A percentile compares a stretch with the other conserved stretches of the same genome.
Conservation (phyloP, 2,329 filamentous ascomycete species). For the Dothideomycetes sp. region DNA sequence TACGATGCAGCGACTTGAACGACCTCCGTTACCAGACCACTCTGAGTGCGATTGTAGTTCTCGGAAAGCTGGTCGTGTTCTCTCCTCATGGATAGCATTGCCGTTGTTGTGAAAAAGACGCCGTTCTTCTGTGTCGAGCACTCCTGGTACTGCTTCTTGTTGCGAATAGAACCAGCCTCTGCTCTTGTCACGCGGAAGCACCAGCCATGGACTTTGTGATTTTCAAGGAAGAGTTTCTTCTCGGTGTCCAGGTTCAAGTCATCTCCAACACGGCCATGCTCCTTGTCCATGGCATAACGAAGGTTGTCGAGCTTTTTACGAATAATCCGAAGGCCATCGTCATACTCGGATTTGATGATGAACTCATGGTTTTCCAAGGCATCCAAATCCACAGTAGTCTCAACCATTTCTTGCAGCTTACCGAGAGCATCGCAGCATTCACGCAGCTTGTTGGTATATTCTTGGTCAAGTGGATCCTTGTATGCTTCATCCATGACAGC, state of each 20-base stretch:
- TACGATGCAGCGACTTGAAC: constrained; percentile 91
- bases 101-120: constrained; percentile 90
- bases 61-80: constrained; percentile 91
- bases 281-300: constrained; percentile 69
- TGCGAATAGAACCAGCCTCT: constrained; percentile 87
- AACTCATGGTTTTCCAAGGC: constrained; percentile 96
- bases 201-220: constrained; percentile 91
- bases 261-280: constrained; percentile 65
- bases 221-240: constrained; percentile 97
- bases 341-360: constrained; percentile 97
- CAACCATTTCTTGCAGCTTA: constrained; percentile 94
- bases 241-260: constrained; percentile 89
- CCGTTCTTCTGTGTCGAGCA: constrained; percentile 98
- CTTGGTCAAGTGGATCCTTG: constrained; percentile 71
- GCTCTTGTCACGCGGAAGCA: constrained; percentile 87
- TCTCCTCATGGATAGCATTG: constrained; percentile 67
- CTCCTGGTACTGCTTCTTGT: constrained; percentile 82
- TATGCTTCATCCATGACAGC: constrained; percentile 94
- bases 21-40: constrained; percentile 82
- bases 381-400: constrained; percentile 92
- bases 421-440: constrained; percentile 68
- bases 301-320: constrained; percentile 83
- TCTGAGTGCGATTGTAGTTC: constrained; percentile 92
- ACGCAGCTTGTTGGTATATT: constrained; percentile 74
- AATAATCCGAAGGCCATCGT: constrained; percentile 79